Evolutionary conservation across 805 yeast species (phyloP), one percentile per base, ranked within the genome.

Genomic region (Kluyveromyces nonfermentans): DNA sequence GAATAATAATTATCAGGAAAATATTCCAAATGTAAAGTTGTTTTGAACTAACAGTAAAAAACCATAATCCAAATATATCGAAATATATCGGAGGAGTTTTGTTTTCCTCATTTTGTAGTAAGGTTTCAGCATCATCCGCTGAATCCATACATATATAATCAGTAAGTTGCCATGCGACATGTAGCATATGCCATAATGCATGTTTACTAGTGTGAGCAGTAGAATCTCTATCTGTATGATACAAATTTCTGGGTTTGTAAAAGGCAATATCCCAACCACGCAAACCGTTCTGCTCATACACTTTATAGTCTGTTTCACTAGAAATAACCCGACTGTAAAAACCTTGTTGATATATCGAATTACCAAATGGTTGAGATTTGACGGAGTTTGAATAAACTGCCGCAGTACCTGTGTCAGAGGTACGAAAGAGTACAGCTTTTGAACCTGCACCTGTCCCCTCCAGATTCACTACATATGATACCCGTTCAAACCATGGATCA

Each of bases 361-460:
- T 77, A 3, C 84, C 96, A 66, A 78, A 86, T 0, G 96, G 96
- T 37, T 68, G 54, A 3, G 52, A 68, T 45, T 75, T 65, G 1
- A 77, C 89, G 3, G 71, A 69, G 18, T 70, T 60, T 49, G 74
- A 73, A 47, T 69, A 76, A 50, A 77, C 73, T 47, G 74, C 73
- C 1, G 83, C 77, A 10, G 86, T 76, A 1, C 84, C 85, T 48
- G 72, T 72, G 57, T 87, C 94, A 0, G 94, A 78, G n/a, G 88
- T 80, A 61, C 96, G 74, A 60, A 89, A 87, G 40, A 88, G 65
- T 17, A 85, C 71, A 1, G 96, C 85, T 51, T 82, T 77, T 4
- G 93, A 89, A 20, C 96, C 96, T 1, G 93, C 83, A 2, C 96
- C 96, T 0, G 96, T 85, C 15, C 96, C 96, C 67, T 88, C 97